Base-by-base conservation (phyloP, 305 asterid genomes). In the Fraxinus platypoda region DNA sequence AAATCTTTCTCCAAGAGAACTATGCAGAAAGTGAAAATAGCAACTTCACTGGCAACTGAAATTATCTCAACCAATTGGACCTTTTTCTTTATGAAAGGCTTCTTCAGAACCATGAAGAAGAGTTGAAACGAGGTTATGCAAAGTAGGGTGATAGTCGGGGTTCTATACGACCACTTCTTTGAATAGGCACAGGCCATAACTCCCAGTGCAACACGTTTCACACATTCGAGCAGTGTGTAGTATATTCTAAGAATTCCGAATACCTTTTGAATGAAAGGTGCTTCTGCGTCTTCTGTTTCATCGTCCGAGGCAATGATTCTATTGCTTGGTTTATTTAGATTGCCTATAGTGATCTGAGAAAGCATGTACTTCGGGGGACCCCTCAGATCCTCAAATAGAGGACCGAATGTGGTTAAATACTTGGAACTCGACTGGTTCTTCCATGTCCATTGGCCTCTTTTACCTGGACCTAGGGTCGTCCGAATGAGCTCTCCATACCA, bases 371-470 rank as follows among this genome's bases (percentile, higher is more conserved):
- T 93, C 15, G 98, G 99, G 0, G 99, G 99, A 71, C 99, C 99
- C 83, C 99, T 86, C 9, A 94, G 94, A 82, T 96, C 99, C 88
- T 94, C 99, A 9, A 94, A 96, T 19, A 96, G 78, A 9, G 99
- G 98, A 1, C 99, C 98, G 8, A 96, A 74, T 68, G 89, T 89
- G 74, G 91, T 88, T 71, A 91, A 83, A 81, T 83, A 86, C 35
- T 73, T 80, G 2, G 97, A 87, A 41, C 79, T 85, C 0, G 90
- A 87, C 8, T 87, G 81, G 84, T 89, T 91, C 74, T 88, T 94
- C 99, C 99, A 96, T 62, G 98, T 90, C 99, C 99, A 96, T 70
- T 94, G 99, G 83, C 99, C 99, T 88, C 97, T 81, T 87, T 96
- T 96, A 8, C 98, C 99, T 0, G 98, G 99, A 75, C 99, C 98